phyloP scores from a whole-genome alignment of 2,329 filamentous ascomycete species.

The Aspergillus neotritici region DNA sequence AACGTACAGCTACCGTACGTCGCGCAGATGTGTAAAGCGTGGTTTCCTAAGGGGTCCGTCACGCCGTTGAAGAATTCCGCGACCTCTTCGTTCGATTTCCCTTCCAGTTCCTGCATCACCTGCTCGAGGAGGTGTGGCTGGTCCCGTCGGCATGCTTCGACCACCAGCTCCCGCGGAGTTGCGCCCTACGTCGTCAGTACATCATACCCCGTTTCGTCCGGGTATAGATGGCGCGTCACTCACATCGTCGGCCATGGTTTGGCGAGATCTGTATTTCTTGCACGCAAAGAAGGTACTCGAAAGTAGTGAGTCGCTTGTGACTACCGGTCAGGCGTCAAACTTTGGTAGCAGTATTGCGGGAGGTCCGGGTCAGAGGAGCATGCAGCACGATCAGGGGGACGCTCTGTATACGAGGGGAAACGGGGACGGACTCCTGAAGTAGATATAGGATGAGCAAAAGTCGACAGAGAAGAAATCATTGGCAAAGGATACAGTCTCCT shows the following conservation, averaged over 20 bases:
- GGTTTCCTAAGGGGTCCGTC: conserved; percentile 78
- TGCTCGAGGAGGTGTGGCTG: conserved; percentile 80
- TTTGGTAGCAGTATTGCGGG: too few species aligned
- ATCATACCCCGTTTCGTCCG: not conserved
- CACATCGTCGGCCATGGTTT: conserved; percentile 42
- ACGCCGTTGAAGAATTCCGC: conserved; percentile 78
- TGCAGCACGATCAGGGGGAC: too few species aligned
- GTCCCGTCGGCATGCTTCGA: conserved; percentile 90
- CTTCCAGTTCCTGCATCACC: conserved; percentile 58
- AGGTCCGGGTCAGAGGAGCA: too few species aligned
- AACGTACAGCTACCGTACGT: conserved; percentile 76
- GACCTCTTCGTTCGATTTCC: conserved; percentile 57
- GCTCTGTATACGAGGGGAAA: too few species aligned
- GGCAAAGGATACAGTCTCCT: too few species aligned
- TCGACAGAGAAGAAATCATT: too few species aligned
- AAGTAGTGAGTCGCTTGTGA: not conserved
- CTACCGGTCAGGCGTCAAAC: too few species aligned
- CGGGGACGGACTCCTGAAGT: too few species aligned
- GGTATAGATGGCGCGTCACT: conserved; percentile 5
- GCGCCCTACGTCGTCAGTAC: conserved; percentile 59
- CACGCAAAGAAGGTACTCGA: not conserved
- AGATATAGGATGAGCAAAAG: too few species aligned
- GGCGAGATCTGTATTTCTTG: not conserved
- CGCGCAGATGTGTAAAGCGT: conserved; percentile 85
- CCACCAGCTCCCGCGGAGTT: conserved; percentile 73